phyloP scores from a whole-genome alignment of 1,284 basidiomycete species.

The Athelia psychrophila region DNA sequence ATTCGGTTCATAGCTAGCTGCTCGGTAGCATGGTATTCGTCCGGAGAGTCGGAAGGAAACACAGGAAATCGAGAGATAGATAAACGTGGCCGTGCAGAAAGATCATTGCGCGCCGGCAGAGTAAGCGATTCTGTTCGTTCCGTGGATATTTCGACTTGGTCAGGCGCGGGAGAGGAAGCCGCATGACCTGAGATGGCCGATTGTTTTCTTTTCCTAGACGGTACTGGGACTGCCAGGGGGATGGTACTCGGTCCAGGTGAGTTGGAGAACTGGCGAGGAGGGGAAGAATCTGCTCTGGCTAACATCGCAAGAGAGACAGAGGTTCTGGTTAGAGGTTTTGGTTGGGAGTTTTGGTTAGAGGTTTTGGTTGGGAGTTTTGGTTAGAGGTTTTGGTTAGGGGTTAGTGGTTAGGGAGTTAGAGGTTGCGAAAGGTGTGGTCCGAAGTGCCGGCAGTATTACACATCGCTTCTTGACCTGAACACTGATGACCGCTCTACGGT shows the following conservation, averaged over 20 bases:
- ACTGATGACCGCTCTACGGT: slow-evolving; percentile 62
- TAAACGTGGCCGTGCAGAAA: slow-evolving; percentile 62
- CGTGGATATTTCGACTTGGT: slow-evolving; percentile 17
- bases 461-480: too few species aligned
- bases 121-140: slow-evolving; percentile 37
- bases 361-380: too few species aligned
- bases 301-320: not conserved
- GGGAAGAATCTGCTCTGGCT: slow-evolving; percentile 12
- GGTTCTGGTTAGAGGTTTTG: too few species aligned
- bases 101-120: slow-evolving; percentile 59
- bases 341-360: too few species aligned
- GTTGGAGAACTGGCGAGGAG: slow-evolving; percentile 31
- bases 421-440: too few species aligned
- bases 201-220: slow-evolving; percentile 17
- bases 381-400: too few species aligned
- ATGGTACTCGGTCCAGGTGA: slow-evolving; percentile 11
- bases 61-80: slow-evolving; percentile 68
- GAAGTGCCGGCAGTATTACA: too few species aligned
- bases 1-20: slow-evolving; percentile 71
- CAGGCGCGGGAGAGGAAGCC: slow-evolving; percentile 44
- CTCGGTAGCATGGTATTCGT: slow-evolving; percentile 59
- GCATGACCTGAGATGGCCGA: not conserved
- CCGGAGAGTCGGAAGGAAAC: slow-evolving; percentile 59
- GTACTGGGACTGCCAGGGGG: slow-evolving; percentile 27
- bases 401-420: too few species aligned